Evolutionary conservation across 1,139 yeast genomes (phyloP).

Genomic region (Magnusiomyces fungicola): DNA sequence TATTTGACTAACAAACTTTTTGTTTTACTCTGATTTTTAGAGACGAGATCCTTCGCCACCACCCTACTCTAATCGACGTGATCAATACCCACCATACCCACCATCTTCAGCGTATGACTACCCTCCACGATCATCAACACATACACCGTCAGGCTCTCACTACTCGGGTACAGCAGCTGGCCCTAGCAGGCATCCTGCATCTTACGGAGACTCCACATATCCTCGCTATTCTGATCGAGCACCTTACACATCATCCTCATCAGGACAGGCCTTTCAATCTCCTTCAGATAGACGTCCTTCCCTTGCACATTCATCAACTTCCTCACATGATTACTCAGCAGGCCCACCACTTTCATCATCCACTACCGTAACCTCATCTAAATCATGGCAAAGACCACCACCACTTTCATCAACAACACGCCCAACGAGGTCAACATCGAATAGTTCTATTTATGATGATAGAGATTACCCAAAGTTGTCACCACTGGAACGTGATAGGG

Average conservation of each 20-base stretch:
- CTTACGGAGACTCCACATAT: slow-evolving; percentile 1
- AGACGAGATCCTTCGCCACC: slow-evolving; percentile 5
- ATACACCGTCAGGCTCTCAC: not conserved
- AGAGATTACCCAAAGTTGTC: not conserved
- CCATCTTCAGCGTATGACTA: not conserved
- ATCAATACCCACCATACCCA: not conserved
- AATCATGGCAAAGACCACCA: not conserved
- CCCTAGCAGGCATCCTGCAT: slow-evolving; percentile 5
- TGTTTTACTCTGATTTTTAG: too few relatives aligned
- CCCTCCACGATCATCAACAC: not conserved
- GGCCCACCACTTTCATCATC: not conserved
- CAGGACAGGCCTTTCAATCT: not conserved
- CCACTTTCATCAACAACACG: not conserved
- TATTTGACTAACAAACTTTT: not conserved
- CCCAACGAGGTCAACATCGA: slow-evolving; percentile 1
- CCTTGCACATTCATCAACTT: slow-evolving; percentile 1
- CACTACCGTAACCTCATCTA: not conserved
- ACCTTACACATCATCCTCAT: slow-evolving; percentile 2
- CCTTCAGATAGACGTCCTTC: slow-evolving; percentile 3
- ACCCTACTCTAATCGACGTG: not conserved
- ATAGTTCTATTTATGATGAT: not conserved
- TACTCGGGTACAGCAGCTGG: slow-evolving; percentile 2
- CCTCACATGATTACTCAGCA: not conserved
- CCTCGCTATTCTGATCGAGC: slow-evolving; percentile 4
- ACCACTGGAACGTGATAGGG: not conserved